These are phyloP conservation scores for Meripilus lineatus DNA, from an alignment of 1,284 basidiomycete species.

Conservation along the genomic window DNA sequence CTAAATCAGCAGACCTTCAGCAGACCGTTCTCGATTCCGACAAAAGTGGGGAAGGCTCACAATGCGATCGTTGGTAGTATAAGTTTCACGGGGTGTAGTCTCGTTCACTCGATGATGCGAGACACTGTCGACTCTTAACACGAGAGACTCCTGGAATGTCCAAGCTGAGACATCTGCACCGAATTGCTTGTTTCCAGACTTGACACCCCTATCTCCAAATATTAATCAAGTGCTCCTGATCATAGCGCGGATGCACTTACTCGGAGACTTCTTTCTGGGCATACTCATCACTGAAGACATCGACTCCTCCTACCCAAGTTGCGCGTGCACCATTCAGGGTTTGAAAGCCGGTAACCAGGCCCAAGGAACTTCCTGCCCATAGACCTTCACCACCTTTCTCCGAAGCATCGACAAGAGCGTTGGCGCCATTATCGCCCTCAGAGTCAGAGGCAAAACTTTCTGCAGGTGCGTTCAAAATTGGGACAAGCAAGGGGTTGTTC, in stretches of 20 bases:
- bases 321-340: conserved; percentile 73
- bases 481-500: conserved; percentile 78
- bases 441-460: conserved; percentile 70
- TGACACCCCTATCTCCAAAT: conserved; percentile 39
- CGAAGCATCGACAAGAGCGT: conserved; percentile 56
- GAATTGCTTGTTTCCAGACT: conserved; percentile 75
- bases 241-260: conserved; percentile 34
- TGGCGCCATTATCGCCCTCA: conserved; percentile 51
- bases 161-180: conserved; percentile 75
- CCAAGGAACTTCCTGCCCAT: conserved; percentile 74
- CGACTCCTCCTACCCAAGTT: conserved; percentile 79
- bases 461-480: conserved; percentile 74
- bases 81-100: conserved; percentile 56
- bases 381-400: conserved; percentile 71
- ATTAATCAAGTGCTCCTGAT: conserved; percentile 3
- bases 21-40: conserved; percentile 6
- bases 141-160: conserved; percentile 87
- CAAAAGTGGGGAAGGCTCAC: conserved; percentile 37
- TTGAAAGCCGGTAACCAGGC: conserved; percentile 88
- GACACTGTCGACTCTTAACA: conserved; percentile 74
- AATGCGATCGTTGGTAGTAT: conserved; percentile 86
- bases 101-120: conserved; percentile 70
- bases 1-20: conserved; percentile 34
- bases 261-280: conserved; percentile 57
- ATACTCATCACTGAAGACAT: conserved; percentile 74